Evolutionary conservation across 2,329 filamentous ascomycete genomes (phyloP), one percentile per base, ranked within the genome.

Genomic region (Tolypocladium paradoxum): DNA sequence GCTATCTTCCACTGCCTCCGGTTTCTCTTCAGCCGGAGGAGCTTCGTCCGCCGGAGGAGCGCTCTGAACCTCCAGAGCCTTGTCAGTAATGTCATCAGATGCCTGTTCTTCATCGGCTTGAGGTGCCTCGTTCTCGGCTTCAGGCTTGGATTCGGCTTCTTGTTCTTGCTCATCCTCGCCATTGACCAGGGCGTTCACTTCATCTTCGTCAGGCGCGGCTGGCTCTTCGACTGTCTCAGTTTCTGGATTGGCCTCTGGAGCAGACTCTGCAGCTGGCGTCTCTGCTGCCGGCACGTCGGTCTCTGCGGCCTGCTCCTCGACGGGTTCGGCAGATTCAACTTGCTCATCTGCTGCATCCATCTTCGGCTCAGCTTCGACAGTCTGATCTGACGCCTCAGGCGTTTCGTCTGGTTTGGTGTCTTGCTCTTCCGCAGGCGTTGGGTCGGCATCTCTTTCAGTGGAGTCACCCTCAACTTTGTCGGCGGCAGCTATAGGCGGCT

Each of bases 151-250:
- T 14, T 49, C 48, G 14, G 27, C 16, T 11, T 53, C 50, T 36
- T 53, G 37, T 29, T 48, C 49, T 7, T 37, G 40, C n/a, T 8
- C 20, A 24, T 24, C 48, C 33, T 49, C 33, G 16, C 34, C 48
- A 24, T 37, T 18, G 12, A 29, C 34, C 16, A 36, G 31, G 14
- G 48, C 33, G 11, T 49, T n/a, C 14, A n/a, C 37, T 49, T 54
- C 34, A 5, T 46, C 50, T 20, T 33, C 48, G 22, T 37, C 33
- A 22, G 48, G 34, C 22, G 48, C 34, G 4, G 6, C 48, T 18
- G 51, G 35, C 34, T 51, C 54, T 20, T 16, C 37, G 4, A 51
- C 43, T 49, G 46, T 18, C 9, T 55, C 56, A 5, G 47, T 20
- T 22, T 54, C 48, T 2, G 53, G 18, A 27, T 52, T 52, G 36